Evolutionary conservation across 1,284 basidiomycete species (phyloP), one percentile per base, ranked within the genome.

Genomic region (Apiotrichum gamsii): DNA sequence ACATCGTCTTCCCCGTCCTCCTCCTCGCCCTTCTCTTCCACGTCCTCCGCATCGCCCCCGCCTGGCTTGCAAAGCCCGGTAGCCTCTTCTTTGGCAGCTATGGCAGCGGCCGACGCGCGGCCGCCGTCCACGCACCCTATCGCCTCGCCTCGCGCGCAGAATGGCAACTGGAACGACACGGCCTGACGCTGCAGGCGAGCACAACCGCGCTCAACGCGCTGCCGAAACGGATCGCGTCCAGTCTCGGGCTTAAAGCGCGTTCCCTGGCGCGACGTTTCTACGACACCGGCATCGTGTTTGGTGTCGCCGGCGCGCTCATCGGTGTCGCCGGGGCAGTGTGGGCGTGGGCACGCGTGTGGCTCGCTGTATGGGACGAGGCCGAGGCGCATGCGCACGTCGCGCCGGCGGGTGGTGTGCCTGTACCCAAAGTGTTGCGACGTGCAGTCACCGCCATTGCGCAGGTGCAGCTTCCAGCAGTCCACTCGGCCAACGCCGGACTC

Each of bases 311-410:
- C 3, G 21, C 47, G 14, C 42, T 32, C 0, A 38, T 47, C 11
- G 58, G 55, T 2, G 34, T 53, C 21, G 15, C 43, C 2, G 61
- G 60, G 0, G 53, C 52, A 3, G n/a, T 60, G 13, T 61, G 63
- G 60, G 60, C 60, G 2, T 35, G 50, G 36, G 30, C 39, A 43
- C 40, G 45, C 9, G 60, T 60, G 1, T 65, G 63, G 63, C 30
- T 29, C n/a, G 57, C 54, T 1, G 63, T 65, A 3, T 65, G 63
- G 63, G 32, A 39, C 14, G 53, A 65, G 36, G 58, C 57, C 3
- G 53, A 54, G 46, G 49, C 54, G 1, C 61, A 65, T 46, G 62
- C 61, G 4, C 42, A 47, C 24, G 46, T 47, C 19, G 47, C 45
- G 23, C n/a, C n/a, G n/a, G n/a, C n/a, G n/a, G n/a, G n/a, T n/a